phyloP scores from a whole-genome alignment of 129 eudicot species.

The Flaveria trinervia region DNA sequence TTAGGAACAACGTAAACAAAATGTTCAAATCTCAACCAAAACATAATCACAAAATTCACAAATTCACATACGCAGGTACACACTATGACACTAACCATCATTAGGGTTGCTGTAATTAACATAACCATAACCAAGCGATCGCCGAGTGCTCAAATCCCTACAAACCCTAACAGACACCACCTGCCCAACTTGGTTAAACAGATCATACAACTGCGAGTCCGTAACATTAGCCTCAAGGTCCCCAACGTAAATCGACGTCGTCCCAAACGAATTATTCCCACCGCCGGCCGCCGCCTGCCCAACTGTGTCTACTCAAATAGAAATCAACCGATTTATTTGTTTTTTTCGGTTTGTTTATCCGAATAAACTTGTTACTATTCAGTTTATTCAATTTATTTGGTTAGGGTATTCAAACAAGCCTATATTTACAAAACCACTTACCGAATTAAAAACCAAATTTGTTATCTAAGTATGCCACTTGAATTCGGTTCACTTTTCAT shows the following conservation, averaged over 20 bases:
- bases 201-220: conserved; percentile 74
- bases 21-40: background rate
- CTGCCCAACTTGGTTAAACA: conserved; percentile 76
- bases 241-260: conserved; percentile 78
- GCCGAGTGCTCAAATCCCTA: conserved; percentile 59
- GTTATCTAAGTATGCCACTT: no score
- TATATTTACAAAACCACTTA: no score
- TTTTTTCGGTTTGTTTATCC: no score
- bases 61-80: background rate
- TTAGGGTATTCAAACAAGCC: no score
- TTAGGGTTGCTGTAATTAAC: conserved; percentile 67
- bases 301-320: no score
- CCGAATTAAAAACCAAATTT: no score
- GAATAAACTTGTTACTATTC: no score
- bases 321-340: no score
- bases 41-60: background rate
- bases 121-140: conserved; percentile 82
- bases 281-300: conserved; percentile 28
- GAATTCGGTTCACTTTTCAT: no score
- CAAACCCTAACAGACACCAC: conserved; percentile 91
- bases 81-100: conserved; percentile 63
- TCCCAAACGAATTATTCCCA: conserved; percentile 35
- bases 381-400: no score
- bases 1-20: no score
- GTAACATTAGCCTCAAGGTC: conserved; percentile 64